phyloP scores from a whole-genome alignment of 2,329 filamentous ascomycete species.

The Botryotinia narcissicola region DNA sequence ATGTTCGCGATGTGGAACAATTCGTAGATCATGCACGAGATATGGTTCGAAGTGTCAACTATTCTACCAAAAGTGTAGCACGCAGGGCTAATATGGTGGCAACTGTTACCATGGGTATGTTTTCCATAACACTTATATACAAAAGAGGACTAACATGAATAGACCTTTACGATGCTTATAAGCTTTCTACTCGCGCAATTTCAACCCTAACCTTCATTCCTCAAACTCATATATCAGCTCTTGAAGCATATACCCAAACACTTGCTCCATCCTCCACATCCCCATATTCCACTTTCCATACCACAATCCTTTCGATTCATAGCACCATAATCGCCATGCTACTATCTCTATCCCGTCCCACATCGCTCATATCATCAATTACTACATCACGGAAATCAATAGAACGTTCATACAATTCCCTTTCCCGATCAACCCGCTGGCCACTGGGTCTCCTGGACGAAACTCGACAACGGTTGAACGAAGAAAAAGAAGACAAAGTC shows the following conservation, averaged over 20 bases:
- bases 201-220: conserved; percentile 66
- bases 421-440: conserved; percentile 75
- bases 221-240: conserved; percentile 61
- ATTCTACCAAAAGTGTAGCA: conserved; percentile 77
- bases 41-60: conserved; percentile 80
- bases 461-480: conserved; percentile 74
- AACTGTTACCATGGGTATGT: conserved; percentile 59
- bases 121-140: neutral
- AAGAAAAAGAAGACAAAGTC: conserved; percentile 81
- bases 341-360: conserved; percentile 73
- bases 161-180: conserved; percentile 68
- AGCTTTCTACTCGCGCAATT: conserved; percentile 52
- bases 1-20: conserved; percentile 84
- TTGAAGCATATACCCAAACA: conserved; percentile 68
- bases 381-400: conserved; percentile 70
- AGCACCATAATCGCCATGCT: conserved; percentile 81
- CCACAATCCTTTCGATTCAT: conserved; percentile 74
- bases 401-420: conserved; percentile 72
- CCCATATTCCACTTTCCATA: conserved; percentile 71
- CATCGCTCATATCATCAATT: conserved; percentile 74
- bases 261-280: conserved; percentile 67
- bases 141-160: conserved; percentile 36
- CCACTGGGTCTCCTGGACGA: conserved; percentile 82
- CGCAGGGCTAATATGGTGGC: conserved; percentile 73
- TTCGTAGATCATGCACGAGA: conserved; percentile 91